Evolutionary conservation across 148 eudicot genomes (phyloP).

Genomic region (Camellia sinensis): DNA sequence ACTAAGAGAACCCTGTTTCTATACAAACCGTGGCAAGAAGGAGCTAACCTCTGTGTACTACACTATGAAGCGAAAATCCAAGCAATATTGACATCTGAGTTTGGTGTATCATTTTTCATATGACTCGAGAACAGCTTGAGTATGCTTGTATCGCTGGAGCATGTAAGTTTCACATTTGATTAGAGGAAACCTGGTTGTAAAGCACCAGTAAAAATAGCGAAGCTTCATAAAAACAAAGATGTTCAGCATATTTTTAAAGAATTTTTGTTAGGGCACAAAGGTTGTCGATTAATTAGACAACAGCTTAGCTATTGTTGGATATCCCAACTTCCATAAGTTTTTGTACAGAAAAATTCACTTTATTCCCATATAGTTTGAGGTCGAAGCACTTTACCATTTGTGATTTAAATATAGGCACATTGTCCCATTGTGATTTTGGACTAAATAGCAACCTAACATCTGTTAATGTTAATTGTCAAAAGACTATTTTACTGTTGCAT

Average conservation of each 20-base stretch:
- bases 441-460: no score
- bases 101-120: constrained; percentile 31
- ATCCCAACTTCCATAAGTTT: no score
- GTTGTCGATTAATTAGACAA: no score
- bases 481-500: no score
- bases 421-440: no score
- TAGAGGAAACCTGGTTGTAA: constrained; percentile 62
- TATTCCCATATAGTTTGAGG: no score
- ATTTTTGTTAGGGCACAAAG: neutral
- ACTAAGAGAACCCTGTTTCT: neutral
- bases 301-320: no score
- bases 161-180: constrained; percentile 58
- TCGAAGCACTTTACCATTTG: no score
- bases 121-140: constrained; percentile 54
- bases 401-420: no score
- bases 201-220: neutral
- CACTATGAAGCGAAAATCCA: neutral
- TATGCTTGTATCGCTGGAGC: constrained; percentile 75
- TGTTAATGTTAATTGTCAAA: no score
- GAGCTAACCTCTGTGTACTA: neutral
- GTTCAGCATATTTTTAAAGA: neutral
- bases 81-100: neutral
- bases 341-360: no score
- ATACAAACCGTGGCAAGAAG: neutral
- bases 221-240: neutral